Conservation (phyloP, 2,329 filamentous ascomycete species). For the Diaporthe ilicicola region DNA sequence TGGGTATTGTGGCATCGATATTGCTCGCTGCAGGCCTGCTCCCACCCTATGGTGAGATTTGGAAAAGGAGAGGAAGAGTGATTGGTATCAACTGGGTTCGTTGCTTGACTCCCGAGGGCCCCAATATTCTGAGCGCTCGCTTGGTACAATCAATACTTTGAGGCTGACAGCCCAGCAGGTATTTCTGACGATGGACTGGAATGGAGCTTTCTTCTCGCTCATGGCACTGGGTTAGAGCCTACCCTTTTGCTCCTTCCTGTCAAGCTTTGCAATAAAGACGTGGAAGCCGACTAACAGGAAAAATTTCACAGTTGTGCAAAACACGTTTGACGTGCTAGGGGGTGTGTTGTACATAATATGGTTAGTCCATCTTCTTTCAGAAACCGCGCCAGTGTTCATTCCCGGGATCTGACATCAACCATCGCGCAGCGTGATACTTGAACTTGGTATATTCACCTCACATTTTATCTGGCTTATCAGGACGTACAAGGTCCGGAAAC, state of each 20-base stretch:
- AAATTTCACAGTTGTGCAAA: constrained; percentile 60
- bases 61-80: constrained; percentile 67
- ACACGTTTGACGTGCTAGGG: constrained; percentile 68
- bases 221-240: constrained; percentile 62
- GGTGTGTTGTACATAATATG: constrained; percentile 68
- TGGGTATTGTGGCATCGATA: constrained; percentile 66
- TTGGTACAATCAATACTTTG: not conserved
- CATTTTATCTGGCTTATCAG: constrained; percentile 68
- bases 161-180: constrained; percentile 40
- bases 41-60: constrained; percentile 69
- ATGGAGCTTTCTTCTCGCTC: constrained; percentile 70
- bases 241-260: not conserved
- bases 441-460: constrained; percentile 66
- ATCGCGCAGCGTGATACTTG: constrained; percentile 58
- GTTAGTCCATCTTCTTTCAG: constrained; percentile 47
- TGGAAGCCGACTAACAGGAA: constrained; percentile 30
- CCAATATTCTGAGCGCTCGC: constrained; percentile 31
- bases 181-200: constrained; percentile 67
- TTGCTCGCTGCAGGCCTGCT: constrained; percentile 65
- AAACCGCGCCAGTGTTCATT: not conserved
- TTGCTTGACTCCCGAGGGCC: not conserved
- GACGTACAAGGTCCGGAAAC: constrained; percentile 59
- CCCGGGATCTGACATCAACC: not conserved
- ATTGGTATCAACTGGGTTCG: constrained; percentile 63
- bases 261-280: not conserved